Evolutionary conservation across 257 asterid species (phyloP).

Genomic region (Echium plantagineum): DNA sequence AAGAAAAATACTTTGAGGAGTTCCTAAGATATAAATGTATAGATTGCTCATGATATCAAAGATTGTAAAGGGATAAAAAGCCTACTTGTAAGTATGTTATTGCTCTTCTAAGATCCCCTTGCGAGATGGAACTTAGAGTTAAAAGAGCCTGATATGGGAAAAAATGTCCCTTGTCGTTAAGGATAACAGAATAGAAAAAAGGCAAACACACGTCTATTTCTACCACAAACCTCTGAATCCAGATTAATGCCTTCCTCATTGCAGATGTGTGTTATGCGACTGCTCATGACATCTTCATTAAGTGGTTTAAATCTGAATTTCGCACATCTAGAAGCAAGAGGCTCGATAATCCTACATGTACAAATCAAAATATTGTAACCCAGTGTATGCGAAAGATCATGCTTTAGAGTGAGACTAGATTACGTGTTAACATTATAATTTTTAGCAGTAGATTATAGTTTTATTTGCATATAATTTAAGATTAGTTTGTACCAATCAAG

Average conservation of each 20-base stretch:
- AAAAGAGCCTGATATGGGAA: conserved; percentile 57
- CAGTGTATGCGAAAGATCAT: not conserved
- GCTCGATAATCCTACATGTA: conserved; percentile 72
- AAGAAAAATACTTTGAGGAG: not conserved
- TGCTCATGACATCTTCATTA: conserved; percentile 74
- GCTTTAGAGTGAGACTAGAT: not conserved
- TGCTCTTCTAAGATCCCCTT: conserved; percentile 93
- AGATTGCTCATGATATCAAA: not conserved
- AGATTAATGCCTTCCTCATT: conserved; percentile 73
- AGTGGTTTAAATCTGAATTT: conserved; percentile 97
- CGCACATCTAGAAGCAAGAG: conserved; percentile 97
- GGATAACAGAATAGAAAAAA: not conserved
- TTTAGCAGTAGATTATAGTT: not conserved
- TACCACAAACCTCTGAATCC: conserved; percentile 67
- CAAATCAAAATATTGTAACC: not conserved
- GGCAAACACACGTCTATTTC: not conserved
- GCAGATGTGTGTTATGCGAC: conserved; percentile 71
- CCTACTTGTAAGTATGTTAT: conserved; percentile 91
- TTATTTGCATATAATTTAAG: not conserved
- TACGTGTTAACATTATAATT: not conserved
- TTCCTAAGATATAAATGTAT: too few species aligned
- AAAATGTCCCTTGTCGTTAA: not conserved
- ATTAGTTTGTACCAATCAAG: too few species aligned
- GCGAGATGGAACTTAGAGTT: conserved; percentile 79
- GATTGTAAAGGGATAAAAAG: conserved; percentile 4